Evolutionary conservation across 345 rosid species (phyloP).

Genomic region (Carallia brachiata): DNA sequence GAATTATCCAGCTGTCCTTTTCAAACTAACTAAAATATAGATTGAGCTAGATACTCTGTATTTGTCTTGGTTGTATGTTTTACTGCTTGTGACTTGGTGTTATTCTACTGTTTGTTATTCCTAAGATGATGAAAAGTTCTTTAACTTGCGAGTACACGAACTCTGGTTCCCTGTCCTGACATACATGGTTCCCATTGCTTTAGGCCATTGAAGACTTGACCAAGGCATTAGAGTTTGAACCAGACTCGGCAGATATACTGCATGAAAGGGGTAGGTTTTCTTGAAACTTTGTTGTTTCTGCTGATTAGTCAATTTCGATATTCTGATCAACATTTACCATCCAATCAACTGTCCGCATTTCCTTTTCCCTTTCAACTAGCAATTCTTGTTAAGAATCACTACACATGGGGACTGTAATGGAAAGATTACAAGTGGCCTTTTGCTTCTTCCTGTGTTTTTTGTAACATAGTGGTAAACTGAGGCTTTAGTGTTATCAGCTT

Average conservation of each 20-base stretch:
- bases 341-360: not conserved
- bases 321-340: not conserved
- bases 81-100: too few relatives aligned
- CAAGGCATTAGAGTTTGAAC: conserved; percentile 86
- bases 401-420: not conserved
- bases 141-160: not conserved
- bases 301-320: not conserved
- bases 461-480: not conserved
- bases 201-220: conserved; percentile 94
- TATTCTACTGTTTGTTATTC: too few relatives aligned
- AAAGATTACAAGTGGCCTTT: not conserved
- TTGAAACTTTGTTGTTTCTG: conserved; percentile 2
- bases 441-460: not conserved
- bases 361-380: not conserved
- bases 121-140: too few relatives aligned
- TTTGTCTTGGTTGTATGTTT: not conserved
- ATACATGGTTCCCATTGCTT: conserved; percentile 24
- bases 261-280: conserved; percentile 82
- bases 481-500: conserved; percentile 3
- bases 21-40: not conserved
- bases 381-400: not conserved
- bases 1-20: not conserved
- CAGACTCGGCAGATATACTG: conserved; percentile 77
- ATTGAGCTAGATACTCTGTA: not conserved
- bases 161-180: not conserved